Evolutionary conservation across 495 filamentous ascomycete genomes (phyloP).

Genomic region (Penicillium coprophilum): DNA sequence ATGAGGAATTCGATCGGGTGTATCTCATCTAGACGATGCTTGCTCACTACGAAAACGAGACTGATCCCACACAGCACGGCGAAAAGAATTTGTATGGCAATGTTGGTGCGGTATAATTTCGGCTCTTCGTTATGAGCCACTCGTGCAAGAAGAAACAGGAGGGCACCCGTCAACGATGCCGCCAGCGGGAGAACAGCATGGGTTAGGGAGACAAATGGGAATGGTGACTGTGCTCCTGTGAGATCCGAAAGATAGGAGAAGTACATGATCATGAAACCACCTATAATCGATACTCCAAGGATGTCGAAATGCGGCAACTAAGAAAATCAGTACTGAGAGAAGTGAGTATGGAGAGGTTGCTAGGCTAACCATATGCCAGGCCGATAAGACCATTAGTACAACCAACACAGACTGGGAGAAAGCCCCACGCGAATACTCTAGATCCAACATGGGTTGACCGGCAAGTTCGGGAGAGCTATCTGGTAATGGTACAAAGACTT

Average conservation of each 20-base stretch:
- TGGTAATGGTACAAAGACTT: slow-evolving; percentile 21
- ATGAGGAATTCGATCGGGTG: slow-evolving; percentile 54
- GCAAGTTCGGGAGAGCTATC: slow-evolving; percentile 29
- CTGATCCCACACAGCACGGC: slow-evolving; percentile 28
- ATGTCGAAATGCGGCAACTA: slow-evolving; percentile 40
- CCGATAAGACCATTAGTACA: slow-evolving; percentile 33
- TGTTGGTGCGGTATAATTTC: slow-evolving; percentile 32
- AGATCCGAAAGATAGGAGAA: slow-evolving; percentile 30
- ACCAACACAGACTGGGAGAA: slow-evolving; percentile 35
- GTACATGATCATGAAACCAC: slow-evolving; percentile 34
- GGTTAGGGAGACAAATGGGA: slow-evolving; percentile 31
- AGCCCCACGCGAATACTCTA: slow-evolving; percentile 37
- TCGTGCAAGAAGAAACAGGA: slow-evolving; percentile 34
- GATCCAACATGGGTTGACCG: slow-evolving; percentile 31
- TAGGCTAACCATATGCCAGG: slow-evolving; percentile 43
- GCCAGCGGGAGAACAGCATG: slow-evolving; percentile 18
- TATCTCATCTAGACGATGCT: slow-evolving; percentile 29
- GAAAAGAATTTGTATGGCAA: slow-evolving; percentile 30
- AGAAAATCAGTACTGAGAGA: slow-evolving; percentile 16
- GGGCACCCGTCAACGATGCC: slow-evolving; percentile 22
- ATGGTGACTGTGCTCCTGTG: slow-evolving; percentile 34
- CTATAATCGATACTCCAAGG: slow-evolving; percentile 35
- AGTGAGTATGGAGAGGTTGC: background rate
- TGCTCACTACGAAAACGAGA: slow-evolving; percentile 31
- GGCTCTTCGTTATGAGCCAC: slow-evolving; percentile 34